Conservation (phyloP, 208 protist species). For the Trypanosoma mega region DNA sequence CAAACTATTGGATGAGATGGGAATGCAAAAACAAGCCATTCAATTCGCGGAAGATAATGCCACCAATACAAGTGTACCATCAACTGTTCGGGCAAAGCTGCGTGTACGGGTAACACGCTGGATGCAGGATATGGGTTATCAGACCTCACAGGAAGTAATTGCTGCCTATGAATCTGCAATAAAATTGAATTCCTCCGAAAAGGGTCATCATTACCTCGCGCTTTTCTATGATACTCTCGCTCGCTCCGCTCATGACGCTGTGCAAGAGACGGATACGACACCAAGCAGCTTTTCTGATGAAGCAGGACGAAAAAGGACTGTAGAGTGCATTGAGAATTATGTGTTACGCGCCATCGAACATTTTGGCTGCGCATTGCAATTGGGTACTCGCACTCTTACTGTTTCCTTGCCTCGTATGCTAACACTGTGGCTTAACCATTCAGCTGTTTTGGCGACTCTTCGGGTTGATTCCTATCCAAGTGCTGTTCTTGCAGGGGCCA, state of each 20-base stretch:
- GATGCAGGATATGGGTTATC: constrained; percentile 68
- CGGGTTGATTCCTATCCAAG: constrained; percentile 19
- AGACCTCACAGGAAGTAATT: constrained; percentile 79
- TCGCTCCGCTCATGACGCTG: constrained; percentile 14
- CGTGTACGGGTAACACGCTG: constrained; percentile 79
- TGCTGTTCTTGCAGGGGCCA: constrained; percentile 19
- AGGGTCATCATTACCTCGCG: constrained; percentile 89
- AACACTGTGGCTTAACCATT: constrained; percentile 93
- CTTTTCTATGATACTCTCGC: constrained; percentile 93
- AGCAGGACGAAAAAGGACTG: constrained; percentile 22
- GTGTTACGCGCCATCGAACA: constrained; percentile 60
- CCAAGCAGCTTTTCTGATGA: constrained; percentile 4
- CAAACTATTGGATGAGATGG: constrained; percentile 85
- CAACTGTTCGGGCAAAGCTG: constrained; percentile 52
- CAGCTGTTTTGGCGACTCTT: constrained; percentile 29
- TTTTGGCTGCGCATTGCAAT: constrained; percentile 84
- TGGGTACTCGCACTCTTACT: constrained; percentile 84
- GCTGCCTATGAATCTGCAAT: constrained; percentile 71
- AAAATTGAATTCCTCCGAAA: constrained; percentile 74
- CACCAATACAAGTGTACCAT: constrained; percentile 28
- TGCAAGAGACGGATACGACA: not conserved
- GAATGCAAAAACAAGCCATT: constrained; percentile 73
- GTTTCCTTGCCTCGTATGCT: constrained; percentile 94
- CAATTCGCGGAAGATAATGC: constrained; percentile 62
- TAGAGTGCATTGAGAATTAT: constrained; percentile 42